Percentiles rank a stretch among this genome's conserved stretches.
Evolutionary conservation across 2,329 filamentous ascomycete species (phyloP).

Genomic region (Ustilaginoidea virens): DNA sequence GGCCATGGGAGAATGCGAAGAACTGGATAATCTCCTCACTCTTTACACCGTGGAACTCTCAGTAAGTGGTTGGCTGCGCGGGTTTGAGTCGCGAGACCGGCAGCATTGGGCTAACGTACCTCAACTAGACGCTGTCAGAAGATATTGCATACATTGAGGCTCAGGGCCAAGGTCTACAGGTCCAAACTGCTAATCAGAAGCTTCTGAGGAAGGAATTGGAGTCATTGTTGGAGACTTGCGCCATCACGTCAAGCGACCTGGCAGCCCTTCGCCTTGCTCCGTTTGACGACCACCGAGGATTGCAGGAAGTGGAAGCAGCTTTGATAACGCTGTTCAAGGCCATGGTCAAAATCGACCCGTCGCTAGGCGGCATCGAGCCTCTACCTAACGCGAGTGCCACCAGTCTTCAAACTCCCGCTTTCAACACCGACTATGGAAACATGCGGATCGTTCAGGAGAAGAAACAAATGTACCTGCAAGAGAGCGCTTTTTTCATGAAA

Average conservation of each 20-base stretch:
- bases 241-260: conserved; percentile 63
- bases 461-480: conserved; percentile 71
- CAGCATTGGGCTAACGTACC: conserved; percentile 6
- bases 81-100: no score
- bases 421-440: conserved; percentile 63
- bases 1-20: conserved; percentile 89
- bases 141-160: conserved; percentile 97
- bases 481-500: conserved; percentile 62
- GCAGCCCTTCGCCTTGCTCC: conserved; percentile 58
- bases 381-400: conserved; percentile 32
- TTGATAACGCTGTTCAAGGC: conserved; percentile 78
- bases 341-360: conserved; percentile 84
- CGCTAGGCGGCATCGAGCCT: conserved; percentile 40
- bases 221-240: conserved; percentile 77
- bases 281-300: conserved; percentile 51
- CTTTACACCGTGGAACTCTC: conserved; percentile 89
- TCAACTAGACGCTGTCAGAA: conserved; percentile 65
- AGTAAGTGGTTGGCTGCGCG: no score
- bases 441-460: conserved; percentile 94
- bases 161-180: conserved; percentile 89
- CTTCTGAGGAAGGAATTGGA: conserved; percentile 80
- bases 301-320: conserved; percentile 64
- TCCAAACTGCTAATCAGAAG: conserved; percentile 94
- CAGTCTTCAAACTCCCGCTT: conserved; percentile 27
- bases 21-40: conserved; percentile 85